phyloP scores from a whole-genome alignment of 192 early-diverging fungal species.

The Entomortierella chlamydospora region DNA sequence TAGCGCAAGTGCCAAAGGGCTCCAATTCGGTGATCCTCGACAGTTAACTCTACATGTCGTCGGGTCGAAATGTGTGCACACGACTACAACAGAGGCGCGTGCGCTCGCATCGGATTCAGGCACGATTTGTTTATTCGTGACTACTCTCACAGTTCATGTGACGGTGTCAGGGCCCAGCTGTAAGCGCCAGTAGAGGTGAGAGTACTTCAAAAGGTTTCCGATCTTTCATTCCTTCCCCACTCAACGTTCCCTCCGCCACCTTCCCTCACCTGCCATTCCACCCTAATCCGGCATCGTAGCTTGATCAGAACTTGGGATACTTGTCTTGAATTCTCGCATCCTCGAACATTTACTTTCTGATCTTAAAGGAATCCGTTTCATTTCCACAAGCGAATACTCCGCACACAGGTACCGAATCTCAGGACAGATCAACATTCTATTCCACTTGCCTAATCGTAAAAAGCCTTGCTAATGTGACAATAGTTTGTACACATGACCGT shows the following conservation, averaged over 20 bases:
- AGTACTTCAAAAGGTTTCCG: background rate
- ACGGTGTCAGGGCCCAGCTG: background rate
- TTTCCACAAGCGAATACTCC: background rate
- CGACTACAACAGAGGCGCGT: too few relatives aligned
- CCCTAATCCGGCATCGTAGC: background rate
- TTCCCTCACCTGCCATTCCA: background rate
- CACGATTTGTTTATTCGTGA: background rate
- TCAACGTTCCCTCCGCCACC: background rate
- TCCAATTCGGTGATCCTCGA: too few relatives aligned
- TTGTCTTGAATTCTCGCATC: background rate
- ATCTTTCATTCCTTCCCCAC: conserved; percentile 5
- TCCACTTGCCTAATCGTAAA: background rate
- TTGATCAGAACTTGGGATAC: conserved; percentile 9
- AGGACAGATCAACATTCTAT: conserved; percentile 6
- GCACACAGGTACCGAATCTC: conserved; percentile 14
- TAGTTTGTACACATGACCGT: background rate
- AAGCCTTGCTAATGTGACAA: background rate
- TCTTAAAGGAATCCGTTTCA: conserved; percentile 1
- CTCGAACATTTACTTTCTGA: conserved; percentile 15
- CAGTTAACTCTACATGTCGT: too few relatives aligned
- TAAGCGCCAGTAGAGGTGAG: background rate
- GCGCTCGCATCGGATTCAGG: too few relatives aligned
- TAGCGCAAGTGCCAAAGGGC: too few relatives aligned
- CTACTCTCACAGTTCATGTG: background rate
- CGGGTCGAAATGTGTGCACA: too few relatives aligned